phyloP scores from a whole-genome alignment of 1,284 basidiomycete species.

The Spongiforma sp. region DNA sequence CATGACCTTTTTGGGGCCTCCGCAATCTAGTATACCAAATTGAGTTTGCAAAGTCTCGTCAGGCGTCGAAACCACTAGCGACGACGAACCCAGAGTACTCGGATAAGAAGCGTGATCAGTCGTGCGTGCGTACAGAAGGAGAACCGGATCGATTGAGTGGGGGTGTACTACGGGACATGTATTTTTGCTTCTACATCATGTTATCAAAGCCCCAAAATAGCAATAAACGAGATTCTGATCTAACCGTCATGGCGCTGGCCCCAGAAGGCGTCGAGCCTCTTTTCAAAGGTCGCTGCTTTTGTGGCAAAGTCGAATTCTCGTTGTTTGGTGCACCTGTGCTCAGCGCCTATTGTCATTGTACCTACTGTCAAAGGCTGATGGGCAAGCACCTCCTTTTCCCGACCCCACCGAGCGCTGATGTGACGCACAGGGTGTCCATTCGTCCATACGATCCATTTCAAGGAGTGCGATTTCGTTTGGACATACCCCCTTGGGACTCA shows the following conservation, averaged over 20 bases:
- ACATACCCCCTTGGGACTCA: slow-evolving; percentile 42
- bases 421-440: slow-evolving; percentile 57
- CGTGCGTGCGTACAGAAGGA: no score
- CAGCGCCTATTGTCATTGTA: slow-evolving; percentile 70
- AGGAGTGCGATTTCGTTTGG: slow-evolving; percentile 55
- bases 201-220: no score
- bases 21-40: no score
- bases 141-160: no score
- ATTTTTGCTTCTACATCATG: no score
- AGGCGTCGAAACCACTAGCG: no score
- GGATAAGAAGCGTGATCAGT: no score
- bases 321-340: slow-evolving; percentile 52
- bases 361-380: slow-evolving; percentile 60
- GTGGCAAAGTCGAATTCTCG: slow-evolving; percentile 51
- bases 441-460: slow-evolving; percentile 64
- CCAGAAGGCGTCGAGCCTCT: slow-evolving; percentile 15
- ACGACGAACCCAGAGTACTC: no score
- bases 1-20: no score
- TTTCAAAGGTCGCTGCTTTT: slow-evolving; percentile 57
- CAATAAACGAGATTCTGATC: no score
- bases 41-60: no score
- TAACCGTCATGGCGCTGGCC: slow-evolving; percentile 18
- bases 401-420: slow-evolving; percentile 2
- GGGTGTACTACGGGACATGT: no score
- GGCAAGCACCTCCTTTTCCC: slow-evolving; percentile 40